Evolutionary conservation across 179 eudicot species (phyloP).

Genomic region (Sideroxylon spinosum): DNA sequence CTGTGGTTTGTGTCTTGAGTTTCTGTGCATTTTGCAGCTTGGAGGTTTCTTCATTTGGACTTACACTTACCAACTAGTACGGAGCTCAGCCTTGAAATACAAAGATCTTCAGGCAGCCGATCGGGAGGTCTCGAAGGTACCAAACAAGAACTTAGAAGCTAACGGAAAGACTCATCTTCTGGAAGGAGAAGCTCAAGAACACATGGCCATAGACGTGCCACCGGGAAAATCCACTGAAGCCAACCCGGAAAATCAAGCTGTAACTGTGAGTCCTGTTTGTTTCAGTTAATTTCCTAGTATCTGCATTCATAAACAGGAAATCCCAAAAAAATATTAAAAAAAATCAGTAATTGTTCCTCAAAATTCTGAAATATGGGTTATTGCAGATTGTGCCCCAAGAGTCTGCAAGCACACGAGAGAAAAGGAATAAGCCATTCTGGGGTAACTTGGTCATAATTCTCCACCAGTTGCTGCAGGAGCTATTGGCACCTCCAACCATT

Average conservation of each 20-base stretch:
- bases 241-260: constrained; percentile 31
- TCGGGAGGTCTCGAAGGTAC: constrained; percentile 29
- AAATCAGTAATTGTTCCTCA: neutral
- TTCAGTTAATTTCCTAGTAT: neutral
- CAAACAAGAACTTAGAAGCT: constrained; percentile 64
- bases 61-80: constrained; percentile 58
- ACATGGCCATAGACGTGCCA: constrained; percentile 18
- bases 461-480: constrained; percentile 47
- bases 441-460: constrained; percentile 31
- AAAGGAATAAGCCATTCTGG: constrained; percentile 24
- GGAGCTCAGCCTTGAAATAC: constrained; percentile 43
- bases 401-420: constrained; percentile 14
- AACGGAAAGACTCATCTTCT: constrained; percentile 49
- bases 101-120: constrained; percentile 34
- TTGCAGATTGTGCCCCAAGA: constrained; percentile 25
- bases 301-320: too few relatives aligned
- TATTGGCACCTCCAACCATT: constrained; percentile 74
- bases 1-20: too few relatives aligned
- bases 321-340: too few relatives aligned
- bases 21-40: constrained; percentile 37
- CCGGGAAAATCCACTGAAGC: constrained; percentile 19
- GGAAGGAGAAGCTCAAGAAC: constrained; percentile 31
- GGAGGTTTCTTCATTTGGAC: constrained; percentile 91
- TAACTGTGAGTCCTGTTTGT: constrained; percentile 3
- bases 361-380: neutral